These are phyloP conservation scores for Cephaloascus fragrans DNA, from an alignment of 805 yeast genomes.

Conservation along the genomic window DNA sequence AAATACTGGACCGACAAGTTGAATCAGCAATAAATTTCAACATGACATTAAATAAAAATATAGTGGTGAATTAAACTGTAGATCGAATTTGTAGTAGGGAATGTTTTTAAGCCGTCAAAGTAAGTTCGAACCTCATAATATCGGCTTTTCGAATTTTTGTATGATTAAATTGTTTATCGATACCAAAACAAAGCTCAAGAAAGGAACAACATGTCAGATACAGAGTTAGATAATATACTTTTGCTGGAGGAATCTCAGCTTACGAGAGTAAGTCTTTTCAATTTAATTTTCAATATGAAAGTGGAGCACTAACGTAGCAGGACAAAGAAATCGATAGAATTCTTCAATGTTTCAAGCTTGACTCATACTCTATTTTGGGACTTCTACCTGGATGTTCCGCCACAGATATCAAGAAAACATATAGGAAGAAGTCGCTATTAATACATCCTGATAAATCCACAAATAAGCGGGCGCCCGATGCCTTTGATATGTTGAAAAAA, in stretches of 20 bases:
- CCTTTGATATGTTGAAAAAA: constrained; percentile 50
- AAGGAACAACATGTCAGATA: not conserved
- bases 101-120: too few relatives aligned
- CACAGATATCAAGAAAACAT: constrained; percentile 33
- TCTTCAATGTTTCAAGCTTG: constrained; percentile 34
- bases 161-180: too few relatives aligned
- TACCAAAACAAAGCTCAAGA: too few relatives aligned
- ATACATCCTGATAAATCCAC: constrained; percentile 62
- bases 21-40: too few relatives aligned
- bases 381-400: constrained; percentile 28
- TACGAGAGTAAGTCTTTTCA: not conserved
- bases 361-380: constrained; percentile 46
- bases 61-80: too few relatives aligned
- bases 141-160: too few relatives aligned
- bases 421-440: constrained; percentile 48
- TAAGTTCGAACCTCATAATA: too few relatives aligned
- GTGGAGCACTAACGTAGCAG: constrained; percentile 6
- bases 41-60: too few relatives aligned
- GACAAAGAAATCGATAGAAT: constrained; percentile 51
- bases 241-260: not conserved
- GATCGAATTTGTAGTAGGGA: too few relatives aligned
- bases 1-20: constrained; percentile 50
- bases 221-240: not conserved
- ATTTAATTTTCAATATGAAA: too few relatives aligned
- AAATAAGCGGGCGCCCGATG: constrained; percentile 49